Base-by-base conservation (phyloP, 2,329 filamentous ascomycete genomes). In the Periconia macrospinosa region DNA sequence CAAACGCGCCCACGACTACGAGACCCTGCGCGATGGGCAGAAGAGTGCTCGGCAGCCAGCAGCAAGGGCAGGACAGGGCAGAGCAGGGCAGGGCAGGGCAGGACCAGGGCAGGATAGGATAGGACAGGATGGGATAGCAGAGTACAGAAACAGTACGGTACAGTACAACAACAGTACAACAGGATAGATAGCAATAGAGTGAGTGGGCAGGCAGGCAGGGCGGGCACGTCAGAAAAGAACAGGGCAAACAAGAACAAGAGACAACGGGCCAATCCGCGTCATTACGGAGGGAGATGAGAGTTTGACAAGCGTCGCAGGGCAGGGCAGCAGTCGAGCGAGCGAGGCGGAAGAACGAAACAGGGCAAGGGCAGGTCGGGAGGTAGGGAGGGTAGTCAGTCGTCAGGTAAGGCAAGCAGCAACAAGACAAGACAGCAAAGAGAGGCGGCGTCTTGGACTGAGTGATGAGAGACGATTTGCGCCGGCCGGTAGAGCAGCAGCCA, bases 251-350 rank as follows among this genome's bases (percentile, higher is more conserved):
- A 47, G 59, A 55, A 54, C 55, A 60, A 62, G 62, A 61, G 59
- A 58, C 47, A 58, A 55, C 59, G 63, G 59, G 55, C 66, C 66
- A 66, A 66, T 63, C 67, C 63, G 69, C 70, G 68, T 69, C 69
- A 72, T 72, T 57, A 67, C 66, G 63, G 59, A 52, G 54, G 59
- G 53, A 57, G 56, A 65, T 37, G 33, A 62, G 65, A 65, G 69
- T 69, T 71, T 68, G 60, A 68, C 60, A 65, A 69, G 67, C 63
- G 68, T 70, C 62, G 68, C 66, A 71, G 69, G 66, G 67, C 49
- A 55, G 11, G 30, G n/a, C n/a, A 37, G 15, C 33, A 6, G 11
- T 3, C 33, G 15, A 37, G 11, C 33, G 33, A 55, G 48, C 49
- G 30, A 43, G 33, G 30, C 41, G 37, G 42, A 45, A 57, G 55